phyloP scores from a whole-genome alignment of 108 stramenopile species.

The Aurantiochytrium sp. region DNA sequence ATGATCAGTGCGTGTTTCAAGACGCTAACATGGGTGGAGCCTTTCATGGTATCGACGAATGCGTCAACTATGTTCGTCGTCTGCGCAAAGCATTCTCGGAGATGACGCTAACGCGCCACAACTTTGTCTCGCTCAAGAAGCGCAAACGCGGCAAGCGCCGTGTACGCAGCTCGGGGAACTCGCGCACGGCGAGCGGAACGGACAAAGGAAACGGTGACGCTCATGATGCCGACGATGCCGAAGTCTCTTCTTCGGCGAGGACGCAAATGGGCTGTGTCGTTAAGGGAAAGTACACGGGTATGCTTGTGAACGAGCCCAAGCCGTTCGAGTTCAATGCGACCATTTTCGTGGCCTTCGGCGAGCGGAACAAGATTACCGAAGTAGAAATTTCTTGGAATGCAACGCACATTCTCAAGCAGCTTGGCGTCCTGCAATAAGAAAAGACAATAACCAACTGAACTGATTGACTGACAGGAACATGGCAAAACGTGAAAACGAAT shows the following conservation, averaged over 20 bases:
- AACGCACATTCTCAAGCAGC: not conserved
- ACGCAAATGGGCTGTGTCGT: conserved; percentile 13
- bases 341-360: not conserved
- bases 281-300: not conserved
- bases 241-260: not conserved
- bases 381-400: conserved; percentile 3
- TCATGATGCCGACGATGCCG: not conserved
- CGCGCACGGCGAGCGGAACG: not conserved
- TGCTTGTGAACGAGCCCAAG: not conserved
- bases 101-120: not conserved
- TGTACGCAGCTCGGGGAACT: not conserved
- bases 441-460: too few species aligned
- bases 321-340: not conserved
- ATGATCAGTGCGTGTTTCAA: not conserved
- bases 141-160: not conserved
- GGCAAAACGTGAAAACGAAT: too few species aligned
- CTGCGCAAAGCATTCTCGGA: not conserved
- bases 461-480: too few species aligned
- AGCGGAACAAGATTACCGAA: not conserved
- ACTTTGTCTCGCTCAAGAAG: conserved; percentile 16
- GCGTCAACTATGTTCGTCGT: not conserved
- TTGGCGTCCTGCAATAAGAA: not conserved
- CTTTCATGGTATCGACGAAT: not conserved
- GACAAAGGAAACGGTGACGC: not conserved
- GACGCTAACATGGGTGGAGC: conserved; percentile 5